phyloP scores from a whole-genome alignment of 805 yeast species.

The Nakazawaea peltata region DNA sequence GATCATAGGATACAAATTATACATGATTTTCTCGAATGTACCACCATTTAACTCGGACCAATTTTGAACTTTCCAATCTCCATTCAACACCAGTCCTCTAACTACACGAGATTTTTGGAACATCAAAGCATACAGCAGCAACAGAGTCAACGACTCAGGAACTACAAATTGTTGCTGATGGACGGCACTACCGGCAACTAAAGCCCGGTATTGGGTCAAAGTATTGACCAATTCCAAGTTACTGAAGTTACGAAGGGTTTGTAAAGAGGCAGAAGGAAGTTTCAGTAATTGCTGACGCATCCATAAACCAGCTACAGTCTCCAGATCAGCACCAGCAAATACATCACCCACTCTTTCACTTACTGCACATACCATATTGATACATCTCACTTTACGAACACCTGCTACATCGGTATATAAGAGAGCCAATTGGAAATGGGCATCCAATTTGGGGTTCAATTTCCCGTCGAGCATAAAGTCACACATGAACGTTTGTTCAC shows the following conservation, averaged over 20 bases:
- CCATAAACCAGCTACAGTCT: slow-evolving; percentile 45
- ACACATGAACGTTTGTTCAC: slow-evolving; percentile 61
- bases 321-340: slow-evolving; percentile 76
- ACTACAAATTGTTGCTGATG: slow-evolving; percentile 61
- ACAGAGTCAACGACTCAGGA: slow-evolving; percentile 71
- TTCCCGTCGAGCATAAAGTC: slow-evolving; percentile 73
- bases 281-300: slow-evolving; percentile 38
- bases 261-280: slow-evolving; percentile 29
- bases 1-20: slow-evolving; percentile 73
- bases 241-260: slow-evolving; percentile 22
- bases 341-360: slow-evolving; percentile 67
- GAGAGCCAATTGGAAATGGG: slow-evolving; percentile 86
- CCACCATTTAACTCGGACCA: slow-evolving; percentile 41
- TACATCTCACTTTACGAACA: slow-evolving; percentile 74
- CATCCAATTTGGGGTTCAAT: slow-evolving; percentile 61
- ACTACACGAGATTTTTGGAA: slow-evolving; percentile 65
- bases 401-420: slow-evolving; percentile 78
- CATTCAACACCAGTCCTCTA: slow-evolving; percentile 37
- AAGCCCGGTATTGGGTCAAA: slow-evolving; percentile 47
- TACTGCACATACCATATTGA: slow-evolving; percentile 76
- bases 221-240: slow-evolving; percentile 41
- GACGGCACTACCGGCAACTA: slow-evolving; percentile 33
- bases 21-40: slow-evolving; percentile 48
- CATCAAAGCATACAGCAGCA: slow-evolving; percentile 60
- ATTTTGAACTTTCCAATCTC: slow-evolving; percentile 60